Base-by-base conservation (phyloP, 208 protist genomes). In the Sergeia podlipaevii region DNA sequence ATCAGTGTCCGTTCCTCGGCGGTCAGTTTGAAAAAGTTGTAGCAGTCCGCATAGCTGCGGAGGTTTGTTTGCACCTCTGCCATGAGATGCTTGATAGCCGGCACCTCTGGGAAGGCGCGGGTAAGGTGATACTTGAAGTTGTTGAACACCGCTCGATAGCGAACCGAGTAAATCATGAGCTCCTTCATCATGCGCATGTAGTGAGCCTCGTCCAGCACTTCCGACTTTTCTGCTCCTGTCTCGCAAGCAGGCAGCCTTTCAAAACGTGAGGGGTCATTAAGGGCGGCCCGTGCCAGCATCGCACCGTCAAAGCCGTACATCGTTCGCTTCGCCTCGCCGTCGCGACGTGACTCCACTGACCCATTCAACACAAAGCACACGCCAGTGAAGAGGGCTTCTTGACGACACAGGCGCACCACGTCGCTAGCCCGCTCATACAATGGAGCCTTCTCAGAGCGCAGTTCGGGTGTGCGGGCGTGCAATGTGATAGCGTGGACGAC, bases 231-330 rank as follows among this genome's bases (percentile, higher is more conserved):
- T 15, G 56, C 36, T n/a, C n/a, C 34, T n/a, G 34, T n/a, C 34
- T n/a, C 34, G n/a, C 13, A 38, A 38, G 4, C 11, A 52, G 51
- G 54, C n/a, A n/a, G n/a, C n/a, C n/a, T n/a, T n/a, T n/a, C n/a
- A 59, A 98, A 99, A 7, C 97, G 74, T 3, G 80, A 80, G 32
- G 86, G 74, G 66, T 99, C 97, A 43, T 77, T 87, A 65, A 98
- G 67, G 7, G 97, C 97, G n/a, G 92, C 93, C 27, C 97, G 89
- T 7, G 97, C 97, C n/a, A 98, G 73, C 96, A 99, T 98, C 13
- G 81, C 69, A 1, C 60, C 80, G 45, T 93, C 84, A 48, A 90
- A 92, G 10, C 81, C 81, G 65, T 73, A 88, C n/a, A 42, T 44
- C 15, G 37, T 47, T 8, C 67, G 60, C 59, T 85, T 89, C 17